Conservation (phyloP, 805 yeast species). For the Pichia paraexigua region DNA sequence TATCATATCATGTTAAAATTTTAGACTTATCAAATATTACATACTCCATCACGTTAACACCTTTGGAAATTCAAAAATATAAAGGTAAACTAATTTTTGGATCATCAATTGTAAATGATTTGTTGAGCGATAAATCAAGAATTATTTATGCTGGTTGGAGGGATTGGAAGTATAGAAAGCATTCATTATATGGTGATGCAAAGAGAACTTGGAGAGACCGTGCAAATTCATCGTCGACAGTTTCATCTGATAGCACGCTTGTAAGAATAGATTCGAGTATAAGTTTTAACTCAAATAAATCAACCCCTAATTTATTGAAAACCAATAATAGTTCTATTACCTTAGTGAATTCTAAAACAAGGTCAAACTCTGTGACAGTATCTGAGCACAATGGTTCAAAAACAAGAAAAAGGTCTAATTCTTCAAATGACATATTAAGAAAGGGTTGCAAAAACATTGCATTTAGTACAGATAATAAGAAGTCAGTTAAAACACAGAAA, state of each 20-base stretch:
- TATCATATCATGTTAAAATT: constrained; percentile 48
- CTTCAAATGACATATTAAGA: not conserved
- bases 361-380: constrained; percentile 2
- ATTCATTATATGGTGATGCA: constrained; percentile 45
- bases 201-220: constrained; percentile 5
- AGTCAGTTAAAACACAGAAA: not conserved
- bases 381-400: not conserved
- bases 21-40: constrained; percentile 50
- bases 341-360: not conserved
- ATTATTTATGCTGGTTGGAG: constrained; percentile 75
- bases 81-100: constrained; percentile 15
- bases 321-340: not conserved
- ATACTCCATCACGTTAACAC: constrained; percentile 31
- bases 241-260: not conserved
- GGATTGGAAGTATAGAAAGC: constrained; percentile 77
- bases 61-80: constrained; percentile 12
- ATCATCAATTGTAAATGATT: constrained; percentile 7
- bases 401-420: not conserved
- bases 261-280: not conserved
- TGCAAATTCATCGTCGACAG: constrained; percentile 3
- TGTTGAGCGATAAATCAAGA: constrained; percentile 11
- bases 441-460: not conserved
- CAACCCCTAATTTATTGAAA: constrained; percentile 1
- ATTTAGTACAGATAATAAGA: not conserved
- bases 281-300: not conserved